phyloP scores from a whole-genome alignment of 345 rosid genomes.

The Turnera subulata region DNA sequence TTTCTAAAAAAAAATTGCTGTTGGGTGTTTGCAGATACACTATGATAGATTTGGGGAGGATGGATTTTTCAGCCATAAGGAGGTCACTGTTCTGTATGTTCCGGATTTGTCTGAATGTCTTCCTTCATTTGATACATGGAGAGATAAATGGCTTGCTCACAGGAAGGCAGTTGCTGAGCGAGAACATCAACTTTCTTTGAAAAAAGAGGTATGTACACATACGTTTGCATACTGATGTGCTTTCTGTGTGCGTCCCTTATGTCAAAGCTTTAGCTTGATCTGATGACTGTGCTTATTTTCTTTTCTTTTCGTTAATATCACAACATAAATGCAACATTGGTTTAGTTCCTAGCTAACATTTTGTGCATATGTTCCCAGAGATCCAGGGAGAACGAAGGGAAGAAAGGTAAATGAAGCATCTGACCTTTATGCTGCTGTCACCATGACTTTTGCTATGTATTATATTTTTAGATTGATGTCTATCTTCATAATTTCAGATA shows the following conservation, averaged over 20 bases:
- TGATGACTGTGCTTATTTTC: neutral
- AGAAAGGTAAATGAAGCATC: slow-evolving; percentile 44
- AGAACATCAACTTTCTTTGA: slow-evolving; percentile 48
- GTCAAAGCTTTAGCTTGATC: neutral
- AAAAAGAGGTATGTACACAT: slow-evolving; percentile 37
- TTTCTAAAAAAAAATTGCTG: no score
- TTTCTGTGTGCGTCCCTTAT: neutral
- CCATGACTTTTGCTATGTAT: slow-evolving; percentile 6
- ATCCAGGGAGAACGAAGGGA: slow-evolving; percentile 45
- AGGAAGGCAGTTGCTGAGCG: slow-evolving; percentile 65
- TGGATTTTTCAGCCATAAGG: slow-evolving; percentile 81
- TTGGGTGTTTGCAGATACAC: slow-evolving; percentile 61
- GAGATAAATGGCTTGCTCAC: slow-evolving; percentile 74
- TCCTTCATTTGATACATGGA: slow-evolving; percentile 78
- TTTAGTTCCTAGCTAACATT: slow-evolving; percentile 5
- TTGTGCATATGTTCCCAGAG: slow-evolving; percentile 35
- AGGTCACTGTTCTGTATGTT: slow-evolving; percentile 83
- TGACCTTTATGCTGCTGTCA: slow-evolving; percentile 1
- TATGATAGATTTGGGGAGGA: slow-evolving; percentile 85
- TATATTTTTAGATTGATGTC: slow-evolving; percentile 4
- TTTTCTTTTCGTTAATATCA: neutral
- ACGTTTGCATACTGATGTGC: neutral
- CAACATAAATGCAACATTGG: slow-evolving; percentile 7
- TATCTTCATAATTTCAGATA: slow-evolving; percentile 22
- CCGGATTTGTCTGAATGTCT: slow-evolving; percentile 90